Conservation (phyloP, 2,329 filamentous ascomycete species). For the Pseudogymnoascus sp. region DNA sequence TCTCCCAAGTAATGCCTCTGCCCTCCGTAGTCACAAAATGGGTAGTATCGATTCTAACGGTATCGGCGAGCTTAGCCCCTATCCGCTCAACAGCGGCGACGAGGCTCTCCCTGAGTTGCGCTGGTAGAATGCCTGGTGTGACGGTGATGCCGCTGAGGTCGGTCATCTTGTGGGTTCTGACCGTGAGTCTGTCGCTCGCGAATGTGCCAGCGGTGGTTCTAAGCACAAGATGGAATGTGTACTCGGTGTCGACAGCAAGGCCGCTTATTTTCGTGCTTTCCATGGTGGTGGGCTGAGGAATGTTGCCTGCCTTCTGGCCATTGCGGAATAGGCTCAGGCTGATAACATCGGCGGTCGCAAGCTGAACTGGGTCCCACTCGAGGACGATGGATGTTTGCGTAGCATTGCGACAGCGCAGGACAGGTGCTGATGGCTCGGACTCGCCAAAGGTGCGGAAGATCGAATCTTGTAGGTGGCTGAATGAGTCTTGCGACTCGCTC, state of each 20-base stretch:
- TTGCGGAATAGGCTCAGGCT: constrained; percentile 90
- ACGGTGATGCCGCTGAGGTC: constrained; percentile 93
- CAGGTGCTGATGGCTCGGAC: constrained; percentile 65
- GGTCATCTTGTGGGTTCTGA: constrained; percentile 97
- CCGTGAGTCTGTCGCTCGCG: constrained; percentile 72
- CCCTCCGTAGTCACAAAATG: constrained; percentile 98
- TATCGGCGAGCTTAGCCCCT: constrained; percentile 84
- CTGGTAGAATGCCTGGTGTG: constrained; percentile 79
- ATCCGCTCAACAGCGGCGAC: constrained; percentile 74
- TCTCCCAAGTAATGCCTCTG: constrained; percentile 85
- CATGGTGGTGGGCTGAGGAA: constrained; percentile 79
- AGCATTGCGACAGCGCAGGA: constrained; percentile 88
- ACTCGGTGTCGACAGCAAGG: constrained; percentile 92
- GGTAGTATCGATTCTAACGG: constrained; percentile 91
- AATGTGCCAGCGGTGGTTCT: constrained; percentile 86
- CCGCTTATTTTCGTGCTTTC: constrained; percentile 95
- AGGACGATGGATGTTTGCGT: constrained; percentile 98
- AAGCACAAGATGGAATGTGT: constrained; percentile 87
- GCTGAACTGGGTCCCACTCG: constrained; percentile 92
- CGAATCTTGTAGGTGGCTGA: constrained; percentile 77
- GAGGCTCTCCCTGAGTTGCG: constrained; percentile 65
- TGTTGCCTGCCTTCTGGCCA: constrained; percentile 91
- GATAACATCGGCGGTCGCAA: constrained; percentile 86
- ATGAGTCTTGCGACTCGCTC: constrained; percentile 63
- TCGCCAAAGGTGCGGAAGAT: constrained; percentile 85